phyloP scores from a whole-genome alignment of 352 stramenopile species.

The Halophytophthora batemanensis region DNA sequence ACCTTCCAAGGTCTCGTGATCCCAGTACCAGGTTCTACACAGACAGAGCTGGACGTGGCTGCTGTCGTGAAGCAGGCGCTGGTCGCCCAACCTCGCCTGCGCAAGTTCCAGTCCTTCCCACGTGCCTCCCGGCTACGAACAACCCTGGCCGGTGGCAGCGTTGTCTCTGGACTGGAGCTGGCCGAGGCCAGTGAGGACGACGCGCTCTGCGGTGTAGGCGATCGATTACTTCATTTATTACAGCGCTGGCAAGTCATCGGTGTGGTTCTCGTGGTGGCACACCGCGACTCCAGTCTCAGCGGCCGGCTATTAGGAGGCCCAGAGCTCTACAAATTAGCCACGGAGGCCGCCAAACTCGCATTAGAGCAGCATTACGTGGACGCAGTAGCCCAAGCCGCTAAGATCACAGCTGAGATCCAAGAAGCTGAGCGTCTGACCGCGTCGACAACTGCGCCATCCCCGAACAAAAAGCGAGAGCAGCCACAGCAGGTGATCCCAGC shows the following conservation, averaged over 20 bases:
- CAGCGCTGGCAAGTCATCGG: conserved; percentile 81
- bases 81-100: conserved; percentile 30
- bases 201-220: conserved; percentile 48
- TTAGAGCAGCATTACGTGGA: conserved; percentile 75
- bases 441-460: conserved; percentile 3
- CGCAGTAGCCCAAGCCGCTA: conserved; percentile 44
- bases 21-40: conserved; percentile 17
- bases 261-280: conserved; percentile 59
- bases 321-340: conserved; percentile 63
- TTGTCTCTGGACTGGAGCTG: conserved; percentile 23
- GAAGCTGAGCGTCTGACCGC: conserved; percentile 19
- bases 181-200: conserved; percentile 58
- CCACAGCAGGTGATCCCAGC: conserved; percentile 25
- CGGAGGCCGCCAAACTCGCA: conserved; percentile 69
- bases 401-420: conserved; percentile 24
- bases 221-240: conserved; percentile 77
- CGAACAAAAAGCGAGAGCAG: conserved; percentile 1
- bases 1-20: conserved; percentile 64
- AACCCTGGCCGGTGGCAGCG: conserved; percentile 7
- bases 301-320: conserved; percentile 52
- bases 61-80: conserved; percentile 25
- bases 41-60: conserved; percentile 13
- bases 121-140: conserved; percentile 41
- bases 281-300: conserved; percentile 62
- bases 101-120: conserved; percentile 47